phyloP scores from a whole-genome alignment of 2,329 filamentous ascomycete genomes.

The Talaromyces sp. region DNA sequence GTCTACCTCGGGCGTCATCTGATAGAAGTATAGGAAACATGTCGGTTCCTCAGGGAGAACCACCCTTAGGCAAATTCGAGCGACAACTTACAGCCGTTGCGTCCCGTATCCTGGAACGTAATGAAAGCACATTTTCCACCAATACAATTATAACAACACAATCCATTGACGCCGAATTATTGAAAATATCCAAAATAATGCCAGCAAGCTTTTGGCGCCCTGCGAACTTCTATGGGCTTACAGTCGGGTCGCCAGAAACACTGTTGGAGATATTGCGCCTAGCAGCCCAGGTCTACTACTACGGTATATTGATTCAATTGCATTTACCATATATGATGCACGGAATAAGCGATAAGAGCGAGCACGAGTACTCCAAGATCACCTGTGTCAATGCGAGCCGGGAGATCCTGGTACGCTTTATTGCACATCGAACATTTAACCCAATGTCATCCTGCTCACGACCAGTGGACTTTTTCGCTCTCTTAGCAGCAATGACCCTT shows the following conservation, averaged over 20 bases:
- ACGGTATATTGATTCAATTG: slow-evolving; percentile 38
- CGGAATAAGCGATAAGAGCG: slow-evolving; percentile 16
- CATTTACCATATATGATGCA: slow-evolving; percentile 42
- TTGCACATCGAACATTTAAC: slow-evolving; percentile 33
- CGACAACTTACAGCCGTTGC: slow-evolving; percentile 32
- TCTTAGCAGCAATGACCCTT: slow-evolving; percentile 39
- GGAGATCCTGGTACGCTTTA: slow-evolving; percentile 38
- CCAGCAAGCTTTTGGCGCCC: slow-evolving; percentile 38
- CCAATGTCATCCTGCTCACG: slow-evolving; percentile 32
- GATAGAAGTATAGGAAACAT: slow-evolving; percentile 23
- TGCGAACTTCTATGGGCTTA: slow-evolving; percentile 24
- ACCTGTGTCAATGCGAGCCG: slow-evolving; percentile 40
- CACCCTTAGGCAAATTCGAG: slow-evolving; percentile 31
- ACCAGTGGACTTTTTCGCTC: slow-evolving; percentile 37
- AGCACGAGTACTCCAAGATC: slow-evolving; percentile 34
- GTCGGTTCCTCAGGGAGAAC: slow-evolving; percentile 21
- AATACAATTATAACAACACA: slow-evolving; percentile 27
- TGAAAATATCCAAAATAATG: slow-evolving; percentile 30
- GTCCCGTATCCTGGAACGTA: slow-evolving; percentile 39
- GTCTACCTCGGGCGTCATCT: slow-evolving; percentile 31
- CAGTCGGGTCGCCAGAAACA: slow-evolving; percentile 19
- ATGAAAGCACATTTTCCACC: slow-evolving; percentile 24
- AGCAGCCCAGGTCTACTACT: slow-evolving; percentile 38
- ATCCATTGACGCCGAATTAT: slow-evolving; percentile 34
- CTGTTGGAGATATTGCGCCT: slow-evolving; percentile 33